Conservation (phyloP, 2,329 filamentous ascomycete genomes). For the Colletotrichum simmondsii region DNA sequence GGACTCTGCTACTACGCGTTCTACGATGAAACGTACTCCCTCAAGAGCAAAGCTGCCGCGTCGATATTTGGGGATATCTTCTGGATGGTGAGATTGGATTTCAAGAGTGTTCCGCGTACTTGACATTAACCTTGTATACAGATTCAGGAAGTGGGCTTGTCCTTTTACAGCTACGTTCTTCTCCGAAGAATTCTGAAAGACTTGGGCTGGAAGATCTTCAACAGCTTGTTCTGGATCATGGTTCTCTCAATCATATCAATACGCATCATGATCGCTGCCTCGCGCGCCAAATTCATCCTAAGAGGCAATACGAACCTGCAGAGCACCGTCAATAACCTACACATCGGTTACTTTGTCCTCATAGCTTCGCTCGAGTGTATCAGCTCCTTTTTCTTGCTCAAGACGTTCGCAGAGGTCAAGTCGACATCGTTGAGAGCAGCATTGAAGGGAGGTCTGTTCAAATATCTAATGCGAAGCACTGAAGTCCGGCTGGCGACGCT, state of each 20-base stretch:
- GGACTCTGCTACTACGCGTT: slow-evolving; percentile 56
- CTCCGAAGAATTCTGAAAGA: slow-evolving; percentile 61
- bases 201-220: slow-evolving; percentile 54
- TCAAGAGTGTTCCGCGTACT: fast-evolving
- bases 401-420: slow-evolving; percentile 48
- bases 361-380: slow-evolving; percentile 54
- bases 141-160: slow-evolving; percentile 56
- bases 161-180: slow-evolving; percentile 63
- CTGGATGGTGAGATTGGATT: slow-evolving; percentile 47
- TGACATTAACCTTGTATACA: slow-evolving; percentile 25
- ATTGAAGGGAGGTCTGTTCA: slow-evolving; percentile 46
- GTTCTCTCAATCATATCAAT: slow-evolving; percentile 62
- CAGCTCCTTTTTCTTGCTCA: slow-evolving; percentile 51
- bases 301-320: slow-evolving; percentile 39
- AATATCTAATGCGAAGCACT: slow-evolving; percentile 52
- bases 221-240: slow-evolving; percentile 66
- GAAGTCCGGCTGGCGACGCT: slow-evolving; percentile 51
- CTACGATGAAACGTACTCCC: slow-evolving; percentile 43
- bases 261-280: slow-evolving; percentile 51
- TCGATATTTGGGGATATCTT: slow-evolving; percentile 51
- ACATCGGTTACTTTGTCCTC: slow-evolving; percentile 53
- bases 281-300: slow-evolving; percentile 44
- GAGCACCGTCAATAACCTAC: slow-evolving; percentile 47
- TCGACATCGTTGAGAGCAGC: slow-evolving; percentile 43
- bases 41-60: slow-evolving; percentile 44